Evolutionary conservation across 768 basidiomycete species (phyloP).

Genomic region (Kwoniella heveanensis): DNA sequence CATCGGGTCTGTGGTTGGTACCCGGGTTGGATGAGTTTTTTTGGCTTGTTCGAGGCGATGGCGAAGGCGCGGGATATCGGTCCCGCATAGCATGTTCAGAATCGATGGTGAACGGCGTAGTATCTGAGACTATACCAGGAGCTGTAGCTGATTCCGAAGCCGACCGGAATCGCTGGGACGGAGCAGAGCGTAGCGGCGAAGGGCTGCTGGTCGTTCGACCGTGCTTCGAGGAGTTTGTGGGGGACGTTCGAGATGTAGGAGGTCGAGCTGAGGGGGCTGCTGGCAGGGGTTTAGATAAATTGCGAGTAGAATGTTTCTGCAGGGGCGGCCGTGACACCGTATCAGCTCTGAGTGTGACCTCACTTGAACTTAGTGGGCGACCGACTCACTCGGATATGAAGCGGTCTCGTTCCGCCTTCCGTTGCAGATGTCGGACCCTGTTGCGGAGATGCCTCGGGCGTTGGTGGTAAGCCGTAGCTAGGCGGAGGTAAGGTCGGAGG

Average conservation of each 20-base stretch:
- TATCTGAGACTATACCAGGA: background rate
- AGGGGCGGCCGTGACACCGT: no score
- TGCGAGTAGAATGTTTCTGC: conserved; percentile 8
- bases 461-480: conserved; percentile 5
- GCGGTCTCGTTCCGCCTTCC: background rate
- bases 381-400: conserved; percentile 3
- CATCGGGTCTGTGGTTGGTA: no score
- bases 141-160: background rate
- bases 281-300: background rate
- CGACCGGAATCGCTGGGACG: background rate
- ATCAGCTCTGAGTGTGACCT: no score
- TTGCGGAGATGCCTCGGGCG: conserved; percentile 7
- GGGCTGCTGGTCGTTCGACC: conserved; percentile 9
- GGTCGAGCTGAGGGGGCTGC: conserved; percentile 4
- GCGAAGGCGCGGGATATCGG: background rate
- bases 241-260: background rate
- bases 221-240: background rate
- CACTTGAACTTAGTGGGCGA: no score
- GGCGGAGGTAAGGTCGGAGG: conserved; percentile 7
- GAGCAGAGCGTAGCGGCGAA: background rate
- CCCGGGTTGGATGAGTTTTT: no score
- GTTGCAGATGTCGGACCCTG: background rate
- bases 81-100: background rate
- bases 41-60: no score
- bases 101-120: background rate